Evolutionary conservation across 2,329 filamentous ascomycete species (phyloP), one percentile per base, ranked within the genome.

Genomic region (Paraphaeosphaeria sporulosa): DNA sequence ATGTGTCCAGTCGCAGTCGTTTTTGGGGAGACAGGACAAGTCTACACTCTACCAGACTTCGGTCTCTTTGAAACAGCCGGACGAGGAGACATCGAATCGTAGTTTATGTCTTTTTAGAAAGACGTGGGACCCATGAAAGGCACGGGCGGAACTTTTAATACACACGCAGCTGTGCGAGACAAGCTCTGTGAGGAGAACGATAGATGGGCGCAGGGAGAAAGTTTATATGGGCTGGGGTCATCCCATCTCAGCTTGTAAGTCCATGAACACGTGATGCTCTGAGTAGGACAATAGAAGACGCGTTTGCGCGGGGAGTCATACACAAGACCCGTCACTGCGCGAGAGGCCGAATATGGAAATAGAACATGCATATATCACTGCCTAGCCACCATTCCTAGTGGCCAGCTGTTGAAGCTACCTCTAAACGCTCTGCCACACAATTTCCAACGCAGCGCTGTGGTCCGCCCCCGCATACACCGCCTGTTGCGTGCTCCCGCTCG

Each of bases 401-500:
- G 30, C 25, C 30, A 32, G 30, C 30, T 2, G 30, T 8, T 32
- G 3, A 4, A 32, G 30, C 30, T 32, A 32, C 30, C 21, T 40
- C 34, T 42, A 52, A 21, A 52, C 9, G 12, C 49, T 64, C 65
- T 79, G 75, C 79, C 80, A 81, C 19, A 73, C 66, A 57, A 81
- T 74, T 47, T 64, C 72, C 56, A 82, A 59, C 21, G 61, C 67
- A 25, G 70, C 65, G 8, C 66, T 62, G 60, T 79, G 77, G 46
- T 72, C 69, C 1, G 62, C 65, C 3, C 74, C 72, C 19, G 76
- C 74, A 66, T 80, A 83, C 1, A 85, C 78, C n/a, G 68, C 76
- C 44, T 76, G 77, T 70, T 84, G 81, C 49, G 73, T 79, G 46
- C 70, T 79, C 1, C 82, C 81, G 34, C 70, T 73, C 7, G 82